Evolutionary conservation across 345 rosid species (phyloP).

Genomic region (Diplotaxis tenuifolia): DNA sequence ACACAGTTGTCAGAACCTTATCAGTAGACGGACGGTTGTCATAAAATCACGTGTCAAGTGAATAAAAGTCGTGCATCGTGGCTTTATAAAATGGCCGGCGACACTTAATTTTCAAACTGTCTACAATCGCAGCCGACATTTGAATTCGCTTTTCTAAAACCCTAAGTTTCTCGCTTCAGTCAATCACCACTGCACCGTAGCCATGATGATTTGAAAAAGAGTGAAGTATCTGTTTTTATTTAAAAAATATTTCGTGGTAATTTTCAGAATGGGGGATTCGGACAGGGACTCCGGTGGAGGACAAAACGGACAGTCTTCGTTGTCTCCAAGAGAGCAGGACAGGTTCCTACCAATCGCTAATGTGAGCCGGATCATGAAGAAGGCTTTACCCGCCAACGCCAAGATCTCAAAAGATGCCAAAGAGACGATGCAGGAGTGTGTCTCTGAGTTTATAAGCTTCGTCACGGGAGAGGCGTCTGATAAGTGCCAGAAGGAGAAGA

Average conservation of each 20-base stretch:
- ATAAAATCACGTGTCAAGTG: constrained; percentile 15
- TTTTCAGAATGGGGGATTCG: constrained; percentile 55
- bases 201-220: constrained; percentile 18
- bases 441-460: constrained; percentile 77
- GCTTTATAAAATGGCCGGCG: constrained; percentile 34
- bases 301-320: constrained; percentile 36
- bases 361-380: constrained; percentile 81
- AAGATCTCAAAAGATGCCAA: constrained; percentile 78
- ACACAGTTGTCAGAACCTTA: constrained; percentile 39
- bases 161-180: constrained; percentile 29
- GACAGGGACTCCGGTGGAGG: constrained; percentile 67
- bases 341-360: constrained; percentile 73
- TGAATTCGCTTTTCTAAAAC: constrained; percentile 23
- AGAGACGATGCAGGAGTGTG: constrained; percentile 80
- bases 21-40: constrained; percentile 29
- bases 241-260: neutral
- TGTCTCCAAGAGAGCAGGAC: constrained; percentile 62
- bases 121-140: constrained; percentile 32
- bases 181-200: constrained; percentile 10
- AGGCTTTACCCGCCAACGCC: constrained; percentile 70
- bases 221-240: constrained; percentile 10
- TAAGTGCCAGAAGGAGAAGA: constrained; percentile 75
- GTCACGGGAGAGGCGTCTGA: constrained; percentile 79
- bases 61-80: constrained; percentile 30
- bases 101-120: constrained; percentile 20